These are phyloP conservation scores for Penicillium expansum DNA, from an alignment of 2,329 filamentous ascomycete species.

Conservation along the genomic window DNA sequence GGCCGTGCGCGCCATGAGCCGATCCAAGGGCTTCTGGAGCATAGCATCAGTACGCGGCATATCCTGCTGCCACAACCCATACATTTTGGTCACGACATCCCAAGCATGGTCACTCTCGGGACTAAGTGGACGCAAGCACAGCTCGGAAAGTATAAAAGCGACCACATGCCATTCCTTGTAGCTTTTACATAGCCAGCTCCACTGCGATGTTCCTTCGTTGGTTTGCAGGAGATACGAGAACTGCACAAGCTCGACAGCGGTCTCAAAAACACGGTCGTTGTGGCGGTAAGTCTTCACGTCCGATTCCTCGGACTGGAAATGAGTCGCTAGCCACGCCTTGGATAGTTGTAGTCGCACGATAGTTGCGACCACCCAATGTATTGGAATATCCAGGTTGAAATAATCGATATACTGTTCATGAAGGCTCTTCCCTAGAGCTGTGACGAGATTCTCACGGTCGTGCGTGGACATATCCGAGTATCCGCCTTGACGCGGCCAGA, in stretches of 20 bases:
- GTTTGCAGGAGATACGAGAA: constrained; percentile 60
- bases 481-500: constrained; percentile 8
- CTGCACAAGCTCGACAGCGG: constrained; percentile 65
- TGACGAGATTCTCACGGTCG: constrained; percentile 23
- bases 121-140: constrained; percentile 39
- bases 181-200: constrained; percentile 57
- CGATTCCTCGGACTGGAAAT: constrained; percentile 10
- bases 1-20: constrained; percentile 18
- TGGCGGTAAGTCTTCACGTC: not conserved
- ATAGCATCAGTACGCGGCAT: constrained; percentile 4
- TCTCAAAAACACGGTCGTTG: constrained; percentile 61
- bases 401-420: constrained; percentile 29
- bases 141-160: constrained; percentile 54
- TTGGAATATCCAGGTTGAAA: constrained; percentile 39
- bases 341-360: constrained; percentile 64
- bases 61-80: constrained; percentile 17
- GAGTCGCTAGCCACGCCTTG: constrained; percentile 59
- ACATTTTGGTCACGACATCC: constrained; percentile 25
- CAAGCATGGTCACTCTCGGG: constrained; percentile 23
- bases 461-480: not conserved
- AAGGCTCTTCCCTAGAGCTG: constrained; percentile 27
- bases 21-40: constrained; percentile 16
- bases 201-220: constrained; percentile 53
- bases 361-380: constrained; percentile 62
- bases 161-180: constrained; percentile 59